Evolutionary conservation across 257 asterid species (phyloP).

Genomic region (Scutellaria minor): DNA sequence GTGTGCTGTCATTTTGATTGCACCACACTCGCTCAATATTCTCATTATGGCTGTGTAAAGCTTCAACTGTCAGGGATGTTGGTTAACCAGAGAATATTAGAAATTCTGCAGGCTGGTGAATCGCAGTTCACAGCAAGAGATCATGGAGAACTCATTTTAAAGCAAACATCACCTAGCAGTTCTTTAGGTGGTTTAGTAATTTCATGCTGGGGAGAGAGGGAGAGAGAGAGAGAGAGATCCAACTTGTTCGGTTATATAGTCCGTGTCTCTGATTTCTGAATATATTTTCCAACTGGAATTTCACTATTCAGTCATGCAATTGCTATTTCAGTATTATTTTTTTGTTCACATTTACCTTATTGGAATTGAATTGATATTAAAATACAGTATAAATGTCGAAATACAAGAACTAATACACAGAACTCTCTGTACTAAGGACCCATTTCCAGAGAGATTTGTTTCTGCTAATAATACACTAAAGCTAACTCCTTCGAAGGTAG

Average conservation of each 20-base stretch:
- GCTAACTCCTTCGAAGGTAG: neutral
- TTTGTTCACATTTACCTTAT: too few species aligned
- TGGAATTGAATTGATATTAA: too few species aligned
- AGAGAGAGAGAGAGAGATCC: slow-evolving; percentile 6
- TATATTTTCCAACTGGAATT: too few species aligned
- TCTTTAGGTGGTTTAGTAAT: neutral
- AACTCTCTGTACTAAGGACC: too few species aligned
- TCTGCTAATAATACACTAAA: neutral
- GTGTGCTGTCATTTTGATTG: slow-evolving; percentile 22
- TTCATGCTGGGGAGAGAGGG: neutral
- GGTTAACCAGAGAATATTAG: neutral
- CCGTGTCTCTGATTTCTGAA: too few species aligned
- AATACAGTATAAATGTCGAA: too few species aligned
- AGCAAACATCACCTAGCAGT: slow-evolving; percentile 2
- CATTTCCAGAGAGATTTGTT: neutral
- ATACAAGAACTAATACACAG: too few species aligned
- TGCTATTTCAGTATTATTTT: neutral
- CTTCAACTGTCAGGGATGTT: neutral
- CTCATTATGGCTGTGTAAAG: neutral
- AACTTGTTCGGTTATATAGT: neutral
- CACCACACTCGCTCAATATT: neutral
- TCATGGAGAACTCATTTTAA: slow-evolving; percentile 7
- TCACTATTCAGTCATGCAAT: neutral
- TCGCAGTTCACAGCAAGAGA: slow-evolving; percentile 6
- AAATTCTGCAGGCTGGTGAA: slow-evolving; percentile 18